Percentiles rank a stretch among this genome's conserved stretches.
Conservation (phyloP, 2,329 filamentous ascomycete species). For the Cladosporium sp. region DNA sequence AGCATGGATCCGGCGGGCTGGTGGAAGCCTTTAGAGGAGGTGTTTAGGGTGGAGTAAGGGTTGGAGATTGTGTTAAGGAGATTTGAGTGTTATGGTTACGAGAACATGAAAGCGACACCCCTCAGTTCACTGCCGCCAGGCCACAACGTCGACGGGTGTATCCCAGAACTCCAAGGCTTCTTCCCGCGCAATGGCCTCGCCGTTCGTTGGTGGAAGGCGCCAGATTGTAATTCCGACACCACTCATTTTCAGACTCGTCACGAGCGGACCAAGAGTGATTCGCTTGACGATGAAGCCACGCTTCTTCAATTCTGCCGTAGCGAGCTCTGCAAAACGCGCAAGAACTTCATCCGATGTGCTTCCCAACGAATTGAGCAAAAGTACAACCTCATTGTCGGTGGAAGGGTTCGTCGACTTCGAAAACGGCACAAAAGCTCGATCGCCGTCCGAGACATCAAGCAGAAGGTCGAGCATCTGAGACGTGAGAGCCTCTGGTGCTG, state of each 20-base stretch:
- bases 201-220: slow-evolving; percentile 35
- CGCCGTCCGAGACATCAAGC: slow-evolving; percentile 35
- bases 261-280: slow-evolving; percentile 37
- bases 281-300: slow-evolving; percentile 37
- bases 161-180: slow-evolving; percentile 39
- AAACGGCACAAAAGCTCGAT: slow-evolving; percentile 40
- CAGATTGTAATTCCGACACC: slow-evolving; percentile 41
- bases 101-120: not conserved
- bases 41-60: slow-evolving; percentile 59
- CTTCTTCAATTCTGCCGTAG: slow-evolving; percentile 32
- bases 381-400: slow-evolving; percentile 36
- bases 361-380: slow-evolving; percentile 39
- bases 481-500: slow-evolving; percentile 34
- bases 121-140: slow-evolving; percentile 36
- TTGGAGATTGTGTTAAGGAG: not conserved
- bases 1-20: slow-evolving; percentile 59
- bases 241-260: slow-evolving; percentile 42
- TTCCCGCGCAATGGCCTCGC: slow-evolving; percentile 31
- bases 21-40: slow-evolving; percentile 70
- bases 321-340: slow-evolving; percentile 38
- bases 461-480: slow-evolving; percentile 39
- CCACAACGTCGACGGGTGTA: slow-evolving; percentile 37
- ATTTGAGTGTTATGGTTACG: not conserved
- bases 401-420: slow-evolving; percentile 32
- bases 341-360: slow-evolving; percentile 40